Evolutionary conservation across 441 rosid genomes (phyloP), one percentile per base, ranked within the genome.

Genomic region (Isatis lusitanica): DNA sequence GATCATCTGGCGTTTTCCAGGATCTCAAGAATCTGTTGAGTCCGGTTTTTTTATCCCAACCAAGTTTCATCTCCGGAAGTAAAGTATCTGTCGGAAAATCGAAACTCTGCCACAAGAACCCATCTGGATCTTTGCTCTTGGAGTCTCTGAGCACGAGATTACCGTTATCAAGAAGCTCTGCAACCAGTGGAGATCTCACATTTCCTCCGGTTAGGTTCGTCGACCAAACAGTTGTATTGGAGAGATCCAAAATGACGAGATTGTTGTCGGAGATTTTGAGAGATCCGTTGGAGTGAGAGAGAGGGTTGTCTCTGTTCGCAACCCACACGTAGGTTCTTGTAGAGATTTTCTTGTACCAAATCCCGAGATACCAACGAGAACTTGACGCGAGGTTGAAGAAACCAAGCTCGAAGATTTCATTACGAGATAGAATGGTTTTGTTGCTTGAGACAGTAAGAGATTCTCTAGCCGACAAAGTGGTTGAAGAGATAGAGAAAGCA

Each of bases 61-160:
- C 28, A 3, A 90, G 52, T 63, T 85, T 90, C 96, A 88, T 88
- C 2, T 69, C 88, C 1, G 93, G 84, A 50, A 90, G 71, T 50
- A 88, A 40, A 70, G 91, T 88, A 72, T 90, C 90, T 0, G 90
- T 87, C 11, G 92, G 93, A 44, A 62, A 73, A 74, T 88, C 89
- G 15, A 87, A 90, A 44, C 93, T 86, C 66, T 87, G 97, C 96
- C 94, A 92, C 1, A 88, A 52, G 52, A 58, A 57, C 13, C 30
- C 56, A 42, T 53, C 44, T 33, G 13, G 4, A 39, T 63, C 2
- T 0, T 51, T 55, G 13, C 39, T 59, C 31, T 57, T 46, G 24
- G 44, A 75, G 67, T 86, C 87, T 82, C 73, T 86, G 3, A 90
- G 70, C 44, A 90, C 87, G 15, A 92, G 77, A 43, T 90, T 90